Base-by-base conservation (phyloP, 2,329 filamentous ascomycete genomes). In the Colletotrichum neosansevieriae region DNA sequence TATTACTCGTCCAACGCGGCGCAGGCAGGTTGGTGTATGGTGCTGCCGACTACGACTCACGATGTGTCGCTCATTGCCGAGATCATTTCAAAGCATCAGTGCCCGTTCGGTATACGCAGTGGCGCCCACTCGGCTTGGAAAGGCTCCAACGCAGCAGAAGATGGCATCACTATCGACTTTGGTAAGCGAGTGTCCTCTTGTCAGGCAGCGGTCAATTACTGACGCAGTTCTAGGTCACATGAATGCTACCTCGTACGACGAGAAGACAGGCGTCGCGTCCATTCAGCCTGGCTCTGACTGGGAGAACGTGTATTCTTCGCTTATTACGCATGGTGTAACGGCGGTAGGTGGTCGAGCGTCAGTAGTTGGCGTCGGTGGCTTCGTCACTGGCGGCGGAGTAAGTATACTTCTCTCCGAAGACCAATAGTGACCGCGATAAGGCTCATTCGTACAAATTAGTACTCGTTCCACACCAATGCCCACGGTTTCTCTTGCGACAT, bases 401-500 rank as follows among this genome's bases (percentile, higher is more conserved):
- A 63, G 64, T 49, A 2, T 7, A 5, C 1, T 9, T 10, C 12
- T 11, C 13, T 24, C 10, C 13, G 17, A 15, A 3, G 17, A 7
- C 2, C 34, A 1, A 12, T 2, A 29, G n/a, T 6, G 3, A 0
- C 12, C 2, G 15, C 32, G 1, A 12, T 11, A 5, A 6, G 9
- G 3, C 6, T 6, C 4, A 2, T 32, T 3, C 1, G 3, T 3
- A 38, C 34, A 38, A 3, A 24, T 34, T 1, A 67, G 64, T 77
- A 78, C 53, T 78, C 75, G 0, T 78, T 77, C 62, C 73, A 77
- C 47, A 68, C 73, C 21, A 73, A 72, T 60, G 45, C 58, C 0
- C 70, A 78, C 36, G 84, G 84, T 0, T 80, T 81, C 38, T 79
- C 77, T 10, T 82, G 79, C 60, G 83, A 83, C 67, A 21, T 21